These are phyloP conservation scores for Elaeagnus macrophylla DNA, from an alignment of 306 rosid genomes.

Conservation along the genomic window DNA sequence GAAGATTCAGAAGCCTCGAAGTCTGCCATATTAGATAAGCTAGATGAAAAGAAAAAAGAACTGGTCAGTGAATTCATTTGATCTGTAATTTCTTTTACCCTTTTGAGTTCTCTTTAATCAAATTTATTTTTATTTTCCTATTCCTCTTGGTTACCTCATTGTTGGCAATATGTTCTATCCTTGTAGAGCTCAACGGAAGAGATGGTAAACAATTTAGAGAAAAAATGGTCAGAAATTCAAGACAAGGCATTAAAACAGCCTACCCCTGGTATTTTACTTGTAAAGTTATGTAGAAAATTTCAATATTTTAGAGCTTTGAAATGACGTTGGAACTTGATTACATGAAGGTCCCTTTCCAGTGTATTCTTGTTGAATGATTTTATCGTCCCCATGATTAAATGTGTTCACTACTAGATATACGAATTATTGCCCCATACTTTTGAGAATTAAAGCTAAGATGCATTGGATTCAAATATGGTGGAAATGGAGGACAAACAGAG, in stretches of 20 bases:
- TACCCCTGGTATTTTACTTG: constrained; percentile 47
- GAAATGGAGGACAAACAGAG: too few relatives aligned
- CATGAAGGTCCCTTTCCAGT: not conserved
- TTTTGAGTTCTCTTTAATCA: not conserved
- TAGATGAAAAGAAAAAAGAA: constrained; percentile 69
- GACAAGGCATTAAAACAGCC: constrained; percentile 62
- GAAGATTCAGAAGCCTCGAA: constrained; percentile 38
- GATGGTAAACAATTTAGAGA: constrained; percentile 44
- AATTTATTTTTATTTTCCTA: not conserved
- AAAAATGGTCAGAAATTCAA: constrained; percentile 60
- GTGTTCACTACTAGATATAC: too few relatives aligned
- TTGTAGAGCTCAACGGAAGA: constrained; percentile 62
- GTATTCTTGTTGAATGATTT: too few relatives aligned
- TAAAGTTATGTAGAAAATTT: too few relatives aligned
- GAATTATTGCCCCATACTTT: too few relatives aligned
- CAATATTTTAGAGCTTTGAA: too few relatives aligned
- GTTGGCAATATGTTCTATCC: constrained; percentile 2
- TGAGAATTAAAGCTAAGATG: too few relatives aligned
- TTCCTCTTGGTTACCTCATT: not conserved
- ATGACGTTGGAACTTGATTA: too few relatives aligned
- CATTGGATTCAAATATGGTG: too few relatives aligned
- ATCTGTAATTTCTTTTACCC: not conserved
- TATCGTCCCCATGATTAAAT: too few relatives aligned
- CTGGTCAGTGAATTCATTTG: constrained; percentile 40
- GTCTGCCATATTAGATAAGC: constrained; percentile 37